Conservation (phyloP, 768 basidiomycete genomes). For the Leccinum variicolor region DNA sequence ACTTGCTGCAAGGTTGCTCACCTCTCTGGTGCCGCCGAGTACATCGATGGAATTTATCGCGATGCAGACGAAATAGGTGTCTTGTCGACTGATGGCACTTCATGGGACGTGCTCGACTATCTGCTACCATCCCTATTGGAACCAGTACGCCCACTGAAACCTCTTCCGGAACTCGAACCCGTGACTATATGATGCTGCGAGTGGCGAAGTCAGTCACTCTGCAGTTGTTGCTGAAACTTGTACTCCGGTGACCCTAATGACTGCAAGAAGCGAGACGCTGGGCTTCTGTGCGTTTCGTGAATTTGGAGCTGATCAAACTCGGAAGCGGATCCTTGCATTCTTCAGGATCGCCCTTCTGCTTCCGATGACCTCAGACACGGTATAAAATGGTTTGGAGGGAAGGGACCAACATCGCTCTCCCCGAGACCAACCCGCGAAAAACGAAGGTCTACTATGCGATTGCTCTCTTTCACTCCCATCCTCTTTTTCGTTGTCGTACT, state of each 20-base stretch:
- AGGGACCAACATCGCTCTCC: neutral
- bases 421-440: neutral
- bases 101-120: neutral
- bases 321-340: neutral
- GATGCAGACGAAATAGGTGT: conserved; percentile 4
- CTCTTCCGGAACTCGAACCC: no score
- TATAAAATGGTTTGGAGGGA: conserved; percentile 5
- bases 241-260: neutral
- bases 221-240: neutral
- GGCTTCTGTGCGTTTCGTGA: neutral
- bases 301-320: neutral
- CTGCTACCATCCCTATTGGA: neutral
- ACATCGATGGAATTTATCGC: conserved; percentile 11
- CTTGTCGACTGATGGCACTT: conserved; percentile 4
- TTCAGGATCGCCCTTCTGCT: neutral
- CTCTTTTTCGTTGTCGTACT: conserved; percentile 3
- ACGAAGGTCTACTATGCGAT: conserved; percentile 1
- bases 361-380: neutral
- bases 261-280: neutral
- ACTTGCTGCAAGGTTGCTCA: conserved; percentile 26
- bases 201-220: no score
- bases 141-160: no score
- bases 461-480: neutral
- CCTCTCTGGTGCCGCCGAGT: conserved; percentile 19
- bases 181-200: no score